Conservation (phyloP, 306 rosid genomes). For the Quercus engelmannii region DNA sequence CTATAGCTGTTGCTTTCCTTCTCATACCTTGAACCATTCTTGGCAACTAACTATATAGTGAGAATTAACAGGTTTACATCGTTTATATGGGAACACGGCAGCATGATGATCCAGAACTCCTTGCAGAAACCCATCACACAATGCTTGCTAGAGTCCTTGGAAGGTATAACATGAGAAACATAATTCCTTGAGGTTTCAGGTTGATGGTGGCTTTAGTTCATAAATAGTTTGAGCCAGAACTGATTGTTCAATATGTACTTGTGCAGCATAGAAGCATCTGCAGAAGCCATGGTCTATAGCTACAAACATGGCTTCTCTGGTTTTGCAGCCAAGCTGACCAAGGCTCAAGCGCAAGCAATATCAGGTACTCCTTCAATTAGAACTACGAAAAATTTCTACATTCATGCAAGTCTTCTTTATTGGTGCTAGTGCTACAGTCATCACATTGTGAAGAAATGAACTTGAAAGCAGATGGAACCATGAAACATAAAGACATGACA, state of each 20-base stretch:
- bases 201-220: background rate
- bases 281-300: constrained; percentile 30
- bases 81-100: constrained; percentile 35
- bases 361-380: constrained; percentile 12
- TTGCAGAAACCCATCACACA: constrained; percentile 29
- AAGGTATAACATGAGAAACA: constrained; percentile 15
- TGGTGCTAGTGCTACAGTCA: background rate
- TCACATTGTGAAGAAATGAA: background rate
- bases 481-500: background rate
- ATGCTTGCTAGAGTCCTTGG: constrained; percentile 35
- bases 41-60: background rate
- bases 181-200: background rate
- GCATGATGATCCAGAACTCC: constrained; percentile 28
- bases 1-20: background rate
- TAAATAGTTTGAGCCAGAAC: constrained; percentile 1
- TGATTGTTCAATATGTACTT: background rate
- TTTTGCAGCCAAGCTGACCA: constrained; percentile 38
- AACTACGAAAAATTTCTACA: background rate
- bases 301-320: constrained; percentile 42
- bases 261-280: constrained; percentile 30
- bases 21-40: background rate
- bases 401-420: background rate
- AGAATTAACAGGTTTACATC: constrained; percentile 36
- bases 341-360: constrained; percentile 27
- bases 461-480: background rate